Conservation (phyloP, 2,329 filamentous ascomycete species). For the Chrysosporium queenslandicum region DNA sequence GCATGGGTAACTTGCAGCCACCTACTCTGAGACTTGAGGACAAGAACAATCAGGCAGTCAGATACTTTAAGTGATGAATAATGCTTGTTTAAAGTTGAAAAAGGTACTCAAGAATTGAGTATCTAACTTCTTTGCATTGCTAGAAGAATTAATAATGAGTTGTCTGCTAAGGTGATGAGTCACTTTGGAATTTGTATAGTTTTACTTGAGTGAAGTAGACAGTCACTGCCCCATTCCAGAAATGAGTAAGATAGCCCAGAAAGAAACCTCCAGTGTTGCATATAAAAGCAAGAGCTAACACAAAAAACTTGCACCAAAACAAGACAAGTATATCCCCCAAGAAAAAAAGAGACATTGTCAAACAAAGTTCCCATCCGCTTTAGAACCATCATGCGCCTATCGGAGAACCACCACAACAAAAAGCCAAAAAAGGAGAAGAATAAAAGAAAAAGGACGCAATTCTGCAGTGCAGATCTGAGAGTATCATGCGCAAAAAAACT, state of each 20-base stretch:
- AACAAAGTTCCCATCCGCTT: neutral
- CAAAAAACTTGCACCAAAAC: neutral
- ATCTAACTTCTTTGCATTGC: too few species aligned
- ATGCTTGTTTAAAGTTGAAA: too few species aligned
- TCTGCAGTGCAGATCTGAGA: neutral
- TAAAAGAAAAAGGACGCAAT: neutral
- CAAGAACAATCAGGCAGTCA: too few species aligned
- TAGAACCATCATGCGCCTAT: neutral
- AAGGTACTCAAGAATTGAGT: too few species aligned
- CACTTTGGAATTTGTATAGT: neutral
- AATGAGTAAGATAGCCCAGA: neutral
- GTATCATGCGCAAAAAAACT: neutral
- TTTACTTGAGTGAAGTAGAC: conserved; percentile 2
- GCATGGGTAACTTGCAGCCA: too few species aligned
- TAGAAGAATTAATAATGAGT: too few species aligned
- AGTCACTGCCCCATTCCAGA: neutral
- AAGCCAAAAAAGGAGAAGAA: neutral
- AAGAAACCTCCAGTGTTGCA: neutral
- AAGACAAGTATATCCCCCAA: too few species aligned
- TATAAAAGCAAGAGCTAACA: neutral
- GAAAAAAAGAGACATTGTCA: neutral
- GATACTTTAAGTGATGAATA: too few species aligned
- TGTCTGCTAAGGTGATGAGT: too few species aligned
- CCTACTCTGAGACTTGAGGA: too few species aligned
- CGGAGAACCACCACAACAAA: too few species aligned